Percentiles rank a stretch among this genome's conserved stretches.
These are phyloP conservation scores for Lyophyllum semitale DNA, from an alignment of 768 basidiomycete genomes.

Conservation along the genomic window DNA sequence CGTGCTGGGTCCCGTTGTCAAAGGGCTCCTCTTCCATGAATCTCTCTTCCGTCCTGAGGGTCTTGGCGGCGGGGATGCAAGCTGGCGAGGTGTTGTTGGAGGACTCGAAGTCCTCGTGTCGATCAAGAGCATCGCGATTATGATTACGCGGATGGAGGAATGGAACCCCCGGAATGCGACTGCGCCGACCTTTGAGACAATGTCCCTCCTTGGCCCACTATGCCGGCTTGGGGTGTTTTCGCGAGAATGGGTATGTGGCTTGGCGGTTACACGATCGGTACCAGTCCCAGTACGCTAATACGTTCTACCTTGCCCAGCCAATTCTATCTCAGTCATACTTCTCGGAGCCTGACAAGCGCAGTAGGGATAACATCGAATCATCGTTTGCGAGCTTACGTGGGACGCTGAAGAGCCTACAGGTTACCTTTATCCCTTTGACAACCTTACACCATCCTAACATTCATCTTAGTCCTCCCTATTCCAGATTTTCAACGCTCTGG, in stretches of 20 bases:
- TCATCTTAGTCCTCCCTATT: conserved; percentile 61
- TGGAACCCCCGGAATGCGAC: conserved; percentile 70
- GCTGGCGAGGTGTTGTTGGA: conserved; percentile 84
- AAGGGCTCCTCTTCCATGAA: conserved; percentile 60
- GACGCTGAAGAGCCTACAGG: conserved; percentile 84
- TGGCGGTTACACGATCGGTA: neutral
- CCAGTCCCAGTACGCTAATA: conserved; percentile 12
- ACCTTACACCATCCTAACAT: neutral
- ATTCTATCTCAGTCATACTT: conserved; percentile 79
- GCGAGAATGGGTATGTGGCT: conserved; percentile 79
- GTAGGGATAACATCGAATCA: conserved; percentile 74
- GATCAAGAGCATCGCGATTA: conserved; percentile 79
- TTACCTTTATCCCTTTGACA: conserved; percentile 21
- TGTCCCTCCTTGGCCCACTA: conserved; percentile 81
- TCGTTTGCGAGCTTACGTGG: conserved; percentile 85
- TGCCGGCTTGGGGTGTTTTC: conserved; percentile 84
- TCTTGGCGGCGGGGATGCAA: conserved; percentile 68
- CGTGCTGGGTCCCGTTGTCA: conserved; percentile 77
- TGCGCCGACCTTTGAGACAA: conserved; percentile 60
- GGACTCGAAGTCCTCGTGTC: conserved; percentile 81
- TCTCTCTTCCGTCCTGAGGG: conserved; percentile 69
- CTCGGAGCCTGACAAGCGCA: conserved; percentile 78
- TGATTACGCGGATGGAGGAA: conserved; percentile 74
- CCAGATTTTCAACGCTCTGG: conserved; percentile 85
- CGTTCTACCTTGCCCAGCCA: conserved; percentile 50